Base-by-base conservation (phyloP, 2,329 filamentous ascomycete species). In the Parasarocladium wereldwijsianum region DNA sequence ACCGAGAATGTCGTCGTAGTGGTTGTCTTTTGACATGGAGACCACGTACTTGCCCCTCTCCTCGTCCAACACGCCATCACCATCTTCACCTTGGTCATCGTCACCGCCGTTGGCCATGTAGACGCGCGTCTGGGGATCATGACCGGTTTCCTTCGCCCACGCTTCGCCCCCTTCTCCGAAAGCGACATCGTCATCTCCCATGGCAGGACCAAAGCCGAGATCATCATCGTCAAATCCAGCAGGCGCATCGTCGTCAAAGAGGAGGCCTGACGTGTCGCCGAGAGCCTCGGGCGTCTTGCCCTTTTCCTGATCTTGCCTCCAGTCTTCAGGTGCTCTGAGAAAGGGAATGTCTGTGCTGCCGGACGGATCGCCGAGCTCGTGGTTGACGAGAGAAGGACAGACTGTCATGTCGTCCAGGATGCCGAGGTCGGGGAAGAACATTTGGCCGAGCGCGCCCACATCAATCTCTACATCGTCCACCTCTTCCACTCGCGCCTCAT, bases 161-260 rank as follows among this genome's bases (percentile, higher is more conserved):
- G 79, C 83, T 51, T 98, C 90, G 38, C 90, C 90, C 35, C 90
- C 90, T 50, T 96, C 86, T 16, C 90, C 90, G 47, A 98, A 98
- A 9, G 81, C 82, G 32, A 84, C 70, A 38, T 92, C 79, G 21
- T 70, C 58, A 26, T 72, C 69, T 26, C 77, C 57, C 37, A 83
- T 78, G 31, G 83, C 83, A 26, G 68, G 76, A 24, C 75, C 81
- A 21, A 86, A 58, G 21, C 66, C 69, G 38, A 76, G 68, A 40
- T 86, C 84, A 40, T 86, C 80, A 21, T 59, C 55, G 23, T 60
- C 57, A 41, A 93, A 92, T 8, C 81, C 85, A 32, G 73, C 67
- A 11, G 76, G 78, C 41, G 85, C 85, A 36, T 92, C 84, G 21
- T 86, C 85, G 43, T 93, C 85, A 11, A 93, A 73, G 43, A 86